Conservation (phyloP, 768 basidiomycete species). For the Rubroboletus pulcherrimus region DNA sequence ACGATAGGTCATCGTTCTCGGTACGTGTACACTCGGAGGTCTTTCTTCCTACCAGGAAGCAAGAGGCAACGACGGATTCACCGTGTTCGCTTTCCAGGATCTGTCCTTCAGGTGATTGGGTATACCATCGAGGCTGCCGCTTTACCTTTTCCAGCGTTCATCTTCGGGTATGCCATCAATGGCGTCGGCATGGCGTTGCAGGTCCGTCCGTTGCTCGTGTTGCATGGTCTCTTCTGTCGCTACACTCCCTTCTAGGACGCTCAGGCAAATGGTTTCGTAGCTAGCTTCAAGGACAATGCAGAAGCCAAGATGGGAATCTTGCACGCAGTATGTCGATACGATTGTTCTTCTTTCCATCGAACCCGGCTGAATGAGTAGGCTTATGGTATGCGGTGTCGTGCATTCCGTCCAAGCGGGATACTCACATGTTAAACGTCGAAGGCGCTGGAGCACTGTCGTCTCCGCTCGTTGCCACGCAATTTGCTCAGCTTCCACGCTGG, state of each 20-base stretch:
- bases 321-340: conserved; percentile 36
- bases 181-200: conserved; percentile 44
- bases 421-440: conserved; percentile 25
- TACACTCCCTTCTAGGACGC: conserved; percentile 34
- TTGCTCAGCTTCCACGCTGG: conserved; percentile 63
- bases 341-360: conserved; percentile 18
- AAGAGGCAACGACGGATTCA: background rate
- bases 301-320: conserved; percentile 40
- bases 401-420: background rate
- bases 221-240: background rate
- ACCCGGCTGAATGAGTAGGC: conserved; percentile 15
- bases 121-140: conserved; percentile 39
- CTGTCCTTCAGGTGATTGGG: conserved; percentile 28
- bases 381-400: conserved; percentile 30
- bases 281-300: conserved; percentile 37
- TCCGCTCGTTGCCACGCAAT: conserved; percentile 80
- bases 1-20: conserved; percentile 26
- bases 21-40: conserved; percentile 5
- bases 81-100: conserved; percentile 13
- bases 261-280: conserved; percentile 45
- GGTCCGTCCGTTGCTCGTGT: conserved; percentile 29
- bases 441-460: conserved; percentile 64
- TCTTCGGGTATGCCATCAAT: conserved; percentile 39
- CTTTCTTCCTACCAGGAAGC: background rate
- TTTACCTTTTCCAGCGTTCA: conserved; percentile 44